phyloP scores from a whole-genome alignment of 2,329 filamentous ascomycete species.

The Ascochyta viciae-villosae region DNA sequence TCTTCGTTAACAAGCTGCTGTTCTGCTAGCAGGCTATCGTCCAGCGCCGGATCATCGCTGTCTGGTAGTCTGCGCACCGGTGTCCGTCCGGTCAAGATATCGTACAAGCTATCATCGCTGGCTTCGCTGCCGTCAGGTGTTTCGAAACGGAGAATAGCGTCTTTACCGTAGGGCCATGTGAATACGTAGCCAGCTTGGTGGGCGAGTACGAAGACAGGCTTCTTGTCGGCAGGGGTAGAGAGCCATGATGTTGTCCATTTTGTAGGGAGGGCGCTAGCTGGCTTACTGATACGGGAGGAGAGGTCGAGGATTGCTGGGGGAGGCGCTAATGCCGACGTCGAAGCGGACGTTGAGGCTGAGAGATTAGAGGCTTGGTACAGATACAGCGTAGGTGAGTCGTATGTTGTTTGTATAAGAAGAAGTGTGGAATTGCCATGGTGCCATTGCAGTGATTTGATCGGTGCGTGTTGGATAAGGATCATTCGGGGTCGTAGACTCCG shows the following conservation, averaged over 20 bases:
- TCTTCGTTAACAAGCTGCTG: conserved; percentile 15
- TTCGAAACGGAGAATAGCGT: conserved; percentile 42
- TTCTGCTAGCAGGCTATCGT: conserved; percentile 16
- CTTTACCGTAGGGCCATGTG: conserved; percentile 52
- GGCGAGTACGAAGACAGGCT: conserved; percentile 45
- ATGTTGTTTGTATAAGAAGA: conserved; percentile 53
- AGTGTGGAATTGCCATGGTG: conserved; percentile 47
- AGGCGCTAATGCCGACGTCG: conserved; percentile 18
- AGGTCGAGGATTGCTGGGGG: conserved; percentile 39
- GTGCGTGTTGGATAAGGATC: conserved; percentile 55
- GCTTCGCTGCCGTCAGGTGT: conserved; percentile 43
- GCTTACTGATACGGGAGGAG: conserved; percentile 31
- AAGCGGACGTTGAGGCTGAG: conserved; percentile 24
- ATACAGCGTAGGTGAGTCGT: conserved; percentile 51
- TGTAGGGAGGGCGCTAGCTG: conserved; percentile 24
- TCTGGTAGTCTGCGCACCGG: conserved; percentile 45
- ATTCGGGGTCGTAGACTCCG: conserved; percentile 45
- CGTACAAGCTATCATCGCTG: conserved; percentile 57
- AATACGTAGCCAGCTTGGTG: conserved; percentile 50
- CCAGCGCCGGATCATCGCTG: conserved; percentile 14
- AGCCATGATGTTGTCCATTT: conserved; percentile 42
- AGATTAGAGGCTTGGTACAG: conserved; percentile 42
- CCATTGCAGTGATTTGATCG: conserved; percentile 54
- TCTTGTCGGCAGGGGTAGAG: conserved; percentile 34
- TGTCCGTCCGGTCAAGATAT: conserved; percentile 57